Evolutionary conservation across 352 stramenopile genomes (phyloP).

Genomic region (Phytopythium montanum): DNA sequence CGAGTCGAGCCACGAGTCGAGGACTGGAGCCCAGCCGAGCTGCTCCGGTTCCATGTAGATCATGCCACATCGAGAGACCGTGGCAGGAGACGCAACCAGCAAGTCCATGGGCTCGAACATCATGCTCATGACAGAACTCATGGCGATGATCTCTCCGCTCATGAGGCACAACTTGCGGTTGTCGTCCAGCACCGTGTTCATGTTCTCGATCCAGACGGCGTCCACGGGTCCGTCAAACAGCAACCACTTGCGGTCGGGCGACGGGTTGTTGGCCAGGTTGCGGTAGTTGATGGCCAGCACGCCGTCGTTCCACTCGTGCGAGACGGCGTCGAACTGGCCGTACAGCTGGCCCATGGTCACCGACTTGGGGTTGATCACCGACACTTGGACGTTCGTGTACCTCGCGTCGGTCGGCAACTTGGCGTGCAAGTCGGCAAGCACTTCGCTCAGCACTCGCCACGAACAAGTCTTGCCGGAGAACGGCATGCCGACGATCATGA

Average conservation of each 20-base stretch:
- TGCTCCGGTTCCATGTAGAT: conserved; percentile 94
- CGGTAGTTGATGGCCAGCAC: conserved; percentile 93
- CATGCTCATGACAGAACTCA: conserved; percentile 94
- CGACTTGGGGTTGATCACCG: conserved; percentile 93
- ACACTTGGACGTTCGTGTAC: conserved; percentile 75
- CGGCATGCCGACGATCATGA: conserved; percentile 95
- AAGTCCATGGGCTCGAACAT: conserved; percentile 96
- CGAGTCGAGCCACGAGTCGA: conserved; percentile 89
- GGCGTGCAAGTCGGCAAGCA: conserved; percentile 75
- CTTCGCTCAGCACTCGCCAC: conserved; percentile 88
- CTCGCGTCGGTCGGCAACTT: conserved; percentile 55
- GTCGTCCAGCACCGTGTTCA: conserved; percentile 95
- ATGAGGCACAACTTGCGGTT: conserved; percentile 94
- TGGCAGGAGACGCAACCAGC: conserved; percentile 91
- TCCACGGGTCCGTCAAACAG: conserved; percentile 93
- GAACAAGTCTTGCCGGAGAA: conserved; percentile 93
- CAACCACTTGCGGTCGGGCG: conserved; percentile 88
- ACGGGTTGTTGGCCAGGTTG: conserved; percentile 72
- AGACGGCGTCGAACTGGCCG: conserved; percentile 93
- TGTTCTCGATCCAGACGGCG: conserved; percentile 95
- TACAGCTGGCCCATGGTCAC: conserved; percentile 94
- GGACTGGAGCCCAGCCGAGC: conserved; percentile 85
- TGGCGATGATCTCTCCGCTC: conserved; percentile 94
- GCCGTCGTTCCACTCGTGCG: conserved; percentile 94
- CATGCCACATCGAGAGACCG: conserved; percentile 92